Percentiles rank a stretch among this genome's conserved stretches.
These are phyloP conservation scores for Penicillium psychrosexuale DNA, from an alignment of 2,329 filamentous ascomycete genomes.

Conservation along the genomic window DNA sequence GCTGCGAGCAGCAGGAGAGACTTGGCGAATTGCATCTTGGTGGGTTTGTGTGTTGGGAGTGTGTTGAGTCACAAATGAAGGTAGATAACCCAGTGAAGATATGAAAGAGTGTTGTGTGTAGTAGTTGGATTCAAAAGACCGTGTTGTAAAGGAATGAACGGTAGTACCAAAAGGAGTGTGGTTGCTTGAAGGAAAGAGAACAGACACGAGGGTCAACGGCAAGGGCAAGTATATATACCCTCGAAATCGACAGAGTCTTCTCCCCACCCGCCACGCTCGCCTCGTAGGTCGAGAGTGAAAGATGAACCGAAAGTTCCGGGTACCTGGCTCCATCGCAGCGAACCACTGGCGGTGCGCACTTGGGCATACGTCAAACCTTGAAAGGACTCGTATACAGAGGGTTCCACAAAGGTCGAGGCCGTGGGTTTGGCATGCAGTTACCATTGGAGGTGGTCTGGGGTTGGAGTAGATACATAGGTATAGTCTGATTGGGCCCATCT, in stretches of 20 bases:
- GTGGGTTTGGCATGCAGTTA: background rate
- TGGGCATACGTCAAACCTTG: conserved; percentile 1
- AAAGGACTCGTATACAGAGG: background rate
- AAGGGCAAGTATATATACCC: conserved; percentile 3
- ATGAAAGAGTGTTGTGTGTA: conserved; percentile 1
- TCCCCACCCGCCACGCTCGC: conserved; percentile 5
- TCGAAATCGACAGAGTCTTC: background rate
- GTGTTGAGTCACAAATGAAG: background rate
- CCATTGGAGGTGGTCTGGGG: background rate
- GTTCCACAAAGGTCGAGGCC: conserved; percentile 2
- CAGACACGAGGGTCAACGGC: background rate
- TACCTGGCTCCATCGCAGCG: conserved; percentile 1
- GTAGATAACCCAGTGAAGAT: background rate
- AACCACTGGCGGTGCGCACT: background rate
- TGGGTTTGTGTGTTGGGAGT: background rate
- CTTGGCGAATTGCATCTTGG: conserved; percentile 30
- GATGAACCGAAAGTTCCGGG: conserved; percentile 1
- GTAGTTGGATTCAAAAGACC: conserved; percentile 2
- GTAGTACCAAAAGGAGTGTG: conserved; percentile 8
- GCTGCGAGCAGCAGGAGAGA: conserved; percentile 33
- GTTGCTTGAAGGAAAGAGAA: background rate
- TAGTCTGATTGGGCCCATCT: conserved; percentile 1
- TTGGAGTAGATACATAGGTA: background rate
- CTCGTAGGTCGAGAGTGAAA: background rate
- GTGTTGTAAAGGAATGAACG: conserved; percentile 2